Evolutionary conservation across 495 filamentous ascomycete genomes (phyloP).

Genomic region (Penicillium crystallinum): DNA sequence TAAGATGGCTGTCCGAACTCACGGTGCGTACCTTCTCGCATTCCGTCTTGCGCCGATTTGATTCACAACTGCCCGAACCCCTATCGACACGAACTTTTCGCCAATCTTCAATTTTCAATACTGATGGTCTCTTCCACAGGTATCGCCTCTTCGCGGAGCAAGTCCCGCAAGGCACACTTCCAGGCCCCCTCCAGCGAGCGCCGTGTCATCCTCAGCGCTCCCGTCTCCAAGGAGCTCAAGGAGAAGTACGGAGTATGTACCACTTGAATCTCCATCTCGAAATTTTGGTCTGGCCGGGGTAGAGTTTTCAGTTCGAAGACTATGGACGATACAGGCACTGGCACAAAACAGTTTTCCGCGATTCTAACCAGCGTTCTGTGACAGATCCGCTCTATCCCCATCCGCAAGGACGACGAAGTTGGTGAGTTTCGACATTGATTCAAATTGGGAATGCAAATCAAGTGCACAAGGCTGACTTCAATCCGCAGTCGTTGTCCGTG

Average conservation of each 20-base stretch:
- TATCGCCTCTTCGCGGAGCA: conserved; percentile 81
- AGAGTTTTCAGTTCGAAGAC: not conserved
- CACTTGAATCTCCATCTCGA: conserved; percentile 2
- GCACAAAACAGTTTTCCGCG: not conserved
- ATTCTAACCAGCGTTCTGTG: conserved; percentile 13
- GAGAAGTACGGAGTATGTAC: conserved; percentile 87
- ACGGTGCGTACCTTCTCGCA: conserved; percentile 28
- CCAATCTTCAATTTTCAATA: conserved; percentile 11
- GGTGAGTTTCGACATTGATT: not conserved
- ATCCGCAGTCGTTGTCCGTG: conserved; percentile 63
- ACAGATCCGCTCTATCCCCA: conserved; percentile 90
- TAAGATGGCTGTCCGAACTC: conserved; percentile 40
- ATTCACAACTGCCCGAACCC: not conserved
- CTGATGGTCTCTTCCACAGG: conserved; percentile 40
- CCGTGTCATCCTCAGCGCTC: conserved; percentile 89
- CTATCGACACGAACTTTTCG: conserved; percentile 3
- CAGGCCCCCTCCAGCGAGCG: conserved; percentile 83
- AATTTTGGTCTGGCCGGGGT: not conserved
- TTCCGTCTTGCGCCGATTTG: conserved; percentile 1
- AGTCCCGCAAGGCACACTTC: conserved; percentile 98
- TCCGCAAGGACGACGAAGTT: conserved; percentile 98
- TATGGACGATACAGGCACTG: conserved; percentile 1
- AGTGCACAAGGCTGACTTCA: not conserved
- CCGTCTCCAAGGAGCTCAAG: conserved; percentile 89
- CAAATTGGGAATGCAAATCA: not conserved